Base-by-base conservation (phyloP, 2,329 filamentous ascomycete species). In the Colletotrichum noveboracense region DNA sequence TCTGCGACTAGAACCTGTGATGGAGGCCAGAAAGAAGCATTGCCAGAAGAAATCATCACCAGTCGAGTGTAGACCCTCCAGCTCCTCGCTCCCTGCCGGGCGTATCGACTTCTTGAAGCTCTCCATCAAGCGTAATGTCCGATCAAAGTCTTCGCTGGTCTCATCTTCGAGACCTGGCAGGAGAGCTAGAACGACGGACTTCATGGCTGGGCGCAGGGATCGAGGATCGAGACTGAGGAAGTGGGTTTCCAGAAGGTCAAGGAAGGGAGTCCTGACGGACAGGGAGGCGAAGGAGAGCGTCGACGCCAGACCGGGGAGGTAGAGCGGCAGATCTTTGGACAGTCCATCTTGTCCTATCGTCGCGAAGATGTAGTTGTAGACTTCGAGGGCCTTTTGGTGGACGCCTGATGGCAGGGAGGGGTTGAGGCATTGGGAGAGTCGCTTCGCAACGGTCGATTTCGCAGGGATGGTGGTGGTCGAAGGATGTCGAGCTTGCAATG, bases 1-100 rank as follows among this genome's bases (percentile, higher is more conserved):
- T 71, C 97, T 92, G 76, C 96, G 91, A 76, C 93, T 96, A 56
- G 95, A 91, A 80, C 96, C 96, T 1, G 97, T 98, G 76, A 99
- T 97, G 21, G 95, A 94, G 12, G 96, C 95, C 21, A 99, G 87
- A 81, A 99, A 98, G 82, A 99, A 94, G 83, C 96, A 98, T 86
- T 99, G 97, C 97, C 97, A 99, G 83, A 98, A 99, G 84, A 97
- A 98, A 78, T 95, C 94, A 78, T 96, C 95, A 12, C 93, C 92
- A 10, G 89, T 89, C 61, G 87, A 91, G 83, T 91, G 91, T 48
- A 85, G 88, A 71, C 83, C 84, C 36, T 85, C 91, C 78, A 88
- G 88, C 70, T 85, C 86, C 78, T 90, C 86, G 76, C 89, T 89
- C 30, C 85, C 85, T 10, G 85, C 79, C 32, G 92, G 86, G 73